phyloP scores from a whole-genome alignment of 495 filamentous ascomycete species.

The Neurospora sp. region DNA sequence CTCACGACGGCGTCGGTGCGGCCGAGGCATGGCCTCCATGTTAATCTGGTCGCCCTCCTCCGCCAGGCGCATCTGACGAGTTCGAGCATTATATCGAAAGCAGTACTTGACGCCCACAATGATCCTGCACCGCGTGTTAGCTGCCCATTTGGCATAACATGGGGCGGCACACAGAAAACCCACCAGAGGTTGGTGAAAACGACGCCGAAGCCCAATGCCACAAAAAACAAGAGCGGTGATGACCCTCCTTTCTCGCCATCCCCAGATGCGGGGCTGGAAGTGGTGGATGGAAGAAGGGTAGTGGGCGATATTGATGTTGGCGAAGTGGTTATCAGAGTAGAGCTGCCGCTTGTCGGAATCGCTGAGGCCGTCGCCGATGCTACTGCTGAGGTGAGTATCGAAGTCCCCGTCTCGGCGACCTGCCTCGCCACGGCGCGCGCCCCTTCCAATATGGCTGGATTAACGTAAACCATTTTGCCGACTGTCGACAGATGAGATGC shows the following conservation, averaged over 20 bases:
- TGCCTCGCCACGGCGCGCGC: conserved; percentile 19
- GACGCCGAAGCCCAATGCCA: conserved; percentile 93
- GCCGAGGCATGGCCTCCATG: conserved; percentile 65
- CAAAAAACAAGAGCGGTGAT: conserved; percentile 90
- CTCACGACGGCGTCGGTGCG: conserved; percentile 74
- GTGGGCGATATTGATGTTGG: neutral
- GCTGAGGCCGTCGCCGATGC: neutral
- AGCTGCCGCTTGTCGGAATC: neutral
- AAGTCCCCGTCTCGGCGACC: neutral
- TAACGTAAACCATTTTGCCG: conserved; percentile 20
- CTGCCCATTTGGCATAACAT: neutral
- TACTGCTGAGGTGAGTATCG: neutral
- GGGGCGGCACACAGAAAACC: conserved; percentile 15
- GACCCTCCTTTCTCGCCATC: conserved; percentile 18
- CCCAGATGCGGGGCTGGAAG: neutral
- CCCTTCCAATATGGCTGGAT: conserved; percentile 17
- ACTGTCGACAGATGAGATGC: neutral
- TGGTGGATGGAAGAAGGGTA: neutral
- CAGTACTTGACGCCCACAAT: conserved; percentile 99
- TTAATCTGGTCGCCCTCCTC: conserved; percentile 87
- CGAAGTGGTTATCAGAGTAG: neutral
- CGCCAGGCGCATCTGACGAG: conserved; percentile 64
- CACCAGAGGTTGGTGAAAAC: conserved; percentile 99
- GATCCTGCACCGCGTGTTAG: conserved; percentile 59
- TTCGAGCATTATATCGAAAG: conserved; percentile 94